Evolutionary conservation across 176 grass and related monocot species (phyloP).

Genomic region (Oryza officinalis): DNA sequence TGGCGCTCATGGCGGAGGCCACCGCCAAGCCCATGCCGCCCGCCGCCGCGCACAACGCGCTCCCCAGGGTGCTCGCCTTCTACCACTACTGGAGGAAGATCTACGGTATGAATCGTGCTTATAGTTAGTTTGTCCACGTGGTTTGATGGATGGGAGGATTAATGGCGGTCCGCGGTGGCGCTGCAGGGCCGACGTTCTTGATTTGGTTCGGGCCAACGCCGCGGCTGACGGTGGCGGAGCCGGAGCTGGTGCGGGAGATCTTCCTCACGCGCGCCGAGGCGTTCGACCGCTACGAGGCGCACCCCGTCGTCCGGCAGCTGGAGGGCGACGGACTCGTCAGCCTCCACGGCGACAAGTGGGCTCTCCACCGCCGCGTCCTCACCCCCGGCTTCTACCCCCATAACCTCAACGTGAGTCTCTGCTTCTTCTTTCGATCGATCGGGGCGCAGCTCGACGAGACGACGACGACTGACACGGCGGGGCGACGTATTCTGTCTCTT

Average conservation of each 20-base stretch:
- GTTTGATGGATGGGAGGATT: not conserved
- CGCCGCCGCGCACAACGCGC: constrained; percentile 57
- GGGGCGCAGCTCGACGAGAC: not conserved
- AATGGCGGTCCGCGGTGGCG: not conserved
- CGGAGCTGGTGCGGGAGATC: constrained; percentile 72
- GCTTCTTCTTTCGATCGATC: not conserved
- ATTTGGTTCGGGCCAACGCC: constrained; percentile 90
- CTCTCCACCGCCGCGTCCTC: constrained; percentile 75
- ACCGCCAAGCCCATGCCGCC: constrained; percentile 66
- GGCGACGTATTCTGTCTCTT: not conserved
- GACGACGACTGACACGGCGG: constrained; percentile 26
- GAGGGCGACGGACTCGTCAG: constrained; percentile 88
- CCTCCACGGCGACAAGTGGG: constrained; percentile 80
- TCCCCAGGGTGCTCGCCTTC: constrained; percentile 82
- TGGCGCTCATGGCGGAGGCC: constrained; percentile 69
- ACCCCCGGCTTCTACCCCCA: constrained; percentile 66
- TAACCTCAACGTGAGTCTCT: constrained; percentile 72
- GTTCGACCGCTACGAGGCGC: constrained; percentile 83
- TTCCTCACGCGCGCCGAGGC: constrained; percentile 54
- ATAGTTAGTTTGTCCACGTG: too few relatives aligned
- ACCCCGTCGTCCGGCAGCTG: constrained; percentile 74
- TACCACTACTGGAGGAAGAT: constrained; percentile 90
- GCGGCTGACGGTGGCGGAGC: constrained; percentile 66
- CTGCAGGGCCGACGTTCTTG: constrained; percentile 66
- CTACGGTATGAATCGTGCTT: constrained; percentile 52